Base-by-base conservation (phyloP, 495 filamentous ascomycete species). In the Hypoxylon trugodes region DNA sequence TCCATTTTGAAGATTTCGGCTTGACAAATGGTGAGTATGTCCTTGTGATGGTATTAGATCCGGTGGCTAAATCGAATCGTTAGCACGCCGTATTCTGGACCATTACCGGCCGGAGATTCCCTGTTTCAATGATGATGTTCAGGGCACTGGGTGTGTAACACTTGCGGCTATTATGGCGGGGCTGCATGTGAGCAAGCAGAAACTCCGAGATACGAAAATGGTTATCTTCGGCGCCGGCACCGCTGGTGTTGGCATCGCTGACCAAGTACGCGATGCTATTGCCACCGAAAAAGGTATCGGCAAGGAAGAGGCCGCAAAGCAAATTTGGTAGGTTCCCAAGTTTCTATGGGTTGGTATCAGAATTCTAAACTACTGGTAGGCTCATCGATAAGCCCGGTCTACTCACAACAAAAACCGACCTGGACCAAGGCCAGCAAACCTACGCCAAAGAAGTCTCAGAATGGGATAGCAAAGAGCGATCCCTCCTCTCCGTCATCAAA, bases 41-140 rank as follows among this genome's bases (percentile, higher is more conserved):
- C 47, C 6, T 45, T 0, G 15, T 15, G 3, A 37, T 3, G 25
- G 6, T 9, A n/a, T 5, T 24, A 0, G 13, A 22, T 0, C 3
- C 9, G 15, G 6, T 8, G 2, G 16, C 26, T 52, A 36, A 38
- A 43, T 30, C 24, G 47, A 12, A 2, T 32, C n/a, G n/a, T n/a
- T n/a, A 83, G 74, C 75, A 26, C 73, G 88, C 25, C 81, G 89
- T 15, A 85, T 96, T 3, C 78, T 96, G 6, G 89, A 96, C 53
- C 86, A 83, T 28, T 96, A 91, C 63, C 79, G 86, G 4, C 77
- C 86, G 0, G 58, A 88, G 16, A 86, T 96, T 4, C 79, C 93
- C 0, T 96, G 92, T 71, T 95, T 96, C 80, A 96, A 96, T 59
- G 92, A 96, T 49, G 92, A 96, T 74, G 87, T 96, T 1, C 93